Conservation (phyloP, 2,329 filamentous ascomycete genomes). For the Colletotrichum echinochloae region DNA sequence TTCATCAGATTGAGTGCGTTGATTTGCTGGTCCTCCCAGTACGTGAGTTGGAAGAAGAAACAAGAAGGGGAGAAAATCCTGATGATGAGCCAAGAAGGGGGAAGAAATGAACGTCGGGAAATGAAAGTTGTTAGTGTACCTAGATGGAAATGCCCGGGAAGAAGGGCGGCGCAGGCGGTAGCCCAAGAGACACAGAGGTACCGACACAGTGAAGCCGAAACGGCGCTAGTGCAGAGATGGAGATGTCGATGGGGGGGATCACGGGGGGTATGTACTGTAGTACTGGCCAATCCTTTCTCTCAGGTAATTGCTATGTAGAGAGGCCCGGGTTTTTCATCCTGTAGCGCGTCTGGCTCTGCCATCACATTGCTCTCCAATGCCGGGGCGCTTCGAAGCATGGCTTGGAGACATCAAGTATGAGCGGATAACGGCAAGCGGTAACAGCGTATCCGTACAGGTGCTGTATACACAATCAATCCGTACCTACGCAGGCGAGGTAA, state of each 20-base stretch:
- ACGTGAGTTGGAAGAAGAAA: neutral
- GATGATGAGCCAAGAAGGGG: neutral
- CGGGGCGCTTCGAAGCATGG: neutral
- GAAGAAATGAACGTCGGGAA: neutral
- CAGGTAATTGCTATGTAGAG: no score
- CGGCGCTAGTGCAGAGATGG: conserved; percentile 32
- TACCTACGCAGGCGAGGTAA: neutral
- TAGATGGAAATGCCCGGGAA: conserved; percentile 26
- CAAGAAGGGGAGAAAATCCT: neutral
- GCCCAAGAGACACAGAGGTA: conserved; percentile 27
- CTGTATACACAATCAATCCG: neutral
- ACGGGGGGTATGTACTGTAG: neutral
- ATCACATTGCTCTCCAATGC: neutral
- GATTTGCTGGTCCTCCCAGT: neutral
- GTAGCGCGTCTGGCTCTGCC: conserved; percentile 22
- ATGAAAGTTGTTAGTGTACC: conserved; percentile 7
- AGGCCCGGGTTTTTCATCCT: neutral
- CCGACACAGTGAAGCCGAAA: conserved; percentile 33
- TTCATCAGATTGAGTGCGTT: neutral
- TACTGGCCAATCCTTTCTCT: neutral
- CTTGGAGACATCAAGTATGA: neutral
- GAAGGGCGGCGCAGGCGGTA: conserved; percentile 26
- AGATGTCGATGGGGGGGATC: conserved; percentile 25
- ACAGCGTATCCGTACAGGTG: neutral
- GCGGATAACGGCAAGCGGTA: neutral